Conservation (phyloP, 2,329 filamentous ascomycete species). For the Lecanicillium sp. region DNA sequence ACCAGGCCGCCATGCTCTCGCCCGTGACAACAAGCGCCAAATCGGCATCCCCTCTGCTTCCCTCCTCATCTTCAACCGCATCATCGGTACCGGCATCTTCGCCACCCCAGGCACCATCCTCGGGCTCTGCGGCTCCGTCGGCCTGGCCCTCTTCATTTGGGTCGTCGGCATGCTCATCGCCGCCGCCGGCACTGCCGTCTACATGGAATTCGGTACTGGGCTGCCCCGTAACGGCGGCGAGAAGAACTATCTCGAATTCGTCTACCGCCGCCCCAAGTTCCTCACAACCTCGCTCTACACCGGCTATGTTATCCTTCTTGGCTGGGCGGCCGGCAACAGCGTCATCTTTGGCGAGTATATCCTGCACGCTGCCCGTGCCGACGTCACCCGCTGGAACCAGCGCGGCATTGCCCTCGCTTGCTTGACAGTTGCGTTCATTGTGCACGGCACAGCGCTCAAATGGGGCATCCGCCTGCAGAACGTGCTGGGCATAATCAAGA, state of each 20-base stretch:
- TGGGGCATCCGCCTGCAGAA: slow-evolving; percentile 63
- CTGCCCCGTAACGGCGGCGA: slow-evolving; percentile 57
- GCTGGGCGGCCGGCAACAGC: slow-evolving; percentile 58
- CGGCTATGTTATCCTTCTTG: slow-evolving; percentile 54
- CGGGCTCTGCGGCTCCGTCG: slow-evolving; percentile 49
- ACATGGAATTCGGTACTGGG: slow-evolving; percentile 57
- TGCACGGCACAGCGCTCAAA: slow-evolving; percentile 55
- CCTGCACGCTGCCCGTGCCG: slow-evolving; percentile 52
- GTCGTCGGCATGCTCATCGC: slow-evolving; percentile 54
- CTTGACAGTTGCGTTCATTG: slow-evolving; percentile 55
- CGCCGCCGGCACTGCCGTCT: slow-evolving; percentile 53
- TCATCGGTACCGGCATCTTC: slow-evolving; percentile 61
- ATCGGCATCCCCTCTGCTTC: slow-evolving; percentile 47
- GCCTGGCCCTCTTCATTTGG: slow-evolving; percentile 56
- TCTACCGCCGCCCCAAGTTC: slow-evolving; percentile 52
- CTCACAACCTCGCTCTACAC: slow-evolving; percentile 53
- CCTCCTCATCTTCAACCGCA: slow-evolving; percentile 56
- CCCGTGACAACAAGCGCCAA: slow-evolving; percentile 41
- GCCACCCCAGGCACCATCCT: slow-evolving; percentile 53
- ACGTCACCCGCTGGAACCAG: slow-evolving; percentile 59
- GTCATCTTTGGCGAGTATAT: slow-evolving; percentile 66
- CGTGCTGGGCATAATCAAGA: slow-evolving; percentile 55
- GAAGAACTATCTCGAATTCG: slow-evolving; percentile 60
- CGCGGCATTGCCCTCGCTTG: slow-evolving; percentile 58
- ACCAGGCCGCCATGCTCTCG: slow-evolving; percentile 25